Evolutionary conservation across 1,139 yeast species (phyloP), one percentile per base, ranked within the genome.

Genomic region (Saccharomyces hybrid): DNA sequence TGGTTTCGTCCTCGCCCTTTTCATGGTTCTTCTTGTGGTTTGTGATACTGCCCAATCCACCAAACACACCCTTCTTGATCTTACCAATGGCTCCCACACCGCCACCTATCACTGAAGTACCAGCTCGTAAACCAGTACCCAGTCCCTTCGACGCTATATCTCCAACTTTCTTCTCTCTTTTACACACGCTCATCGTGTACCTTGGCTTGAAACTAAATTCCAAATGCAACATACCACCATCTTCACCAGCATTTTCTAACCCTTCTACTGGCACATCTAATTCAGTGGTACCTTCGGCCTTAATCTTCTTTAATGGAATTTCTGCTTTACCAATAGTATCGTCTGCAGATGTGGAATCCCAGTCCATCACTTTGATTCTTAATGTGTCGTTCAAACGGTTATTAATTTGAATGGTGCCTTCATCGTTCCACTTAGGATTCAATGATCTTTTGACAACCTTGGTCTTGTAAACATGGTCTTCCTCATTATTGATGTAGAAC

Each of bases 261-360:
- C 74, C 76, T 12, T 60, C 65, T 58, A 93, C 75, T 8, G 81
- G 79, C 34, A 86, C 72, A 48, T 78, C 80, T 50, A 80, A 64
- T 14, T 81, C 83, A 11, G 77, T 73, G 12, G 79, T 78, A 49
- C 77, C 77, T 32, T 78, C 74, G 11, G 84, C 80, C 62, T 84
- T 84, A 47, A 93, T 75, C 11, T 83, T 81, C 0, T 80, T 71
- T 59, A 93, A 73, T 16, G 81, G 78, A 56, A 90, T 68, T 28
- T 66, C 64, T n/a, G 84, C 89, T 38, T 73, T 73, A 55, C 98
- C 96, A 56, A 93, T 76, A 58, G 78, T 76, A 70, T 93, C 98
- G 70, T 93, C 95, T 59, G 80, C 82, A 59, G 84, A 88, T 59
- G 96, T 97, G 61, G 91, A 81, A 72, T 93, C 99, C 97, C 97